Evolutionary conservation across 2,329 filamentous ascomycete genomes (phyloP), one percentile per base, ranked within the genome.

Genomic region (Xylariaceae sp.): DNA sequence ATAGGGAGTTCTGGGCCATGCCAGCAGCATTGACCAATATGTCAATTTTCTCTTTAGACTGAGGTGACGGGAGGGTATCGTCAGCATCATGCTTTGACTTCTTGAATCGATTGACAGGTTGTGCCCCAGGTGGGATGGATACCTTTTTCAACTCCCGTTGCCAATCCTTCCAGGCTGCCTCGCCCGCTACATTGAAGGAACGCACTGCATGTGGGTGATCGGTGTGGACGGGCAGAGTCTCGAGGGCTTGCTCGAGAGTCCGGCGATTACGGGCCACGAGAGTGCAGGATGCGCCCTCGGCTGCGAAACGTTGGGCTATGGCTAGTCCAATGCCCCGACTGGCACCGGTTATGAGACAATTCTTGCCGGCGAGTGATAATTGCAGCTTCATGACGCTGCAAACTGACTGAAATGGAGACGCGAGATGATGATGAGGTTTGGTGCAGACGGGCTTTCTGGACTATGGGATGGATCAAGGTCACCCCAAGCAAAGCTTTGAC

Each of bases 21-120:
- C 90, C 91, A 0, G 90, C 90, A 22, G 88, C 88, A 65, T 96
- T 95, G 57, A 96, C 79, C 1, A 96, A 79, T 31, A 93, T 74
- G 62, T 82, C 76, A 9, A 61, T 44, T 7, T n/a, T 55, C 47
- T 58, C 41, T 60, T 66, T 55, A 19, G 48, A 16, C 16, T 14
- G 9, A 28, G 19, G 17, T 11, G 12, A 6, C 19, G n/a, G 47
- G 22, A 28, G 22, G 22, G 7, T 7, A 28, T 28, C 4, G 22
- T 28, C 22, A 28, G 22, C 22, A 7, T 28, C 4, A 28, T 28
- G 22, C 22, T 28, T 28, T 28, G 4, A 28, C 7, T 28, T 7
- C 22, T 28, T 5, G 22, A 28, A 28, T 28, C 7, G 7, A 28
- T 28, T 28, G 22, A 28, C 22, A 5, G 4, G 22, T 28, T 28